These are phyloP conservation scores for Phaeosphaeriaceae sp. DNA, from an alignment of 2,329 filamentous ascomycete genomes.

Conservation along the genomic window DNA sequence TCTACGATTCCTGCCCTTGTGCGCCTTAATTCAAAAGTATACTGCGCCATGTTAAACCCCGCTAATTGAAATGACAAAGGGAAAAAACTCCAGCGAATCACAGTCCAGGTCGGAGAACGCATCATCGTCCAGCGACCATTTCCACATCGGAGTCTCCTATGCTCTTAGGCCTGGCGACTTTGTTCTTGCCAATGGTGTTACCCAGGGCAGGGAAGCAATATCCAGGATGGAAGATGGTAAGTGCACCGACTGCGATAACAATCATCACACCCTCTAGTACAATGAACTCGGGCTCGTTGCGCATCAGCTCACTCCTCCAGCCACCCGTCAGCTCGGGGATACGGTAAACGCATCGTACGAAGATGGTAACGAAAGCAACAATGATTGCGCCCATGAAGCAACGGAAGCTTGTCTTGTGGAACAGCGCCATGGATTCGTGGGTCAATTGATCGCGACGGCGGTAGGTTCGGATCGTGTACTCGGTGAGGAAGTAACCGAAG, in stretches of 20 bases:
- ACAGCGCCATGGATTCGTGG: constrained; percentile 22
- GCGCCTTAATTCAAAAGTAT: no score
- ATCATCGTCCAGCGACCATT: constrained; percentile 11
- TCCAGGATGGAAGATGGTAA: constrained; percentile 59
- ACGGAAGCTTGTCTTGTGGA: constrained; percentile 35
- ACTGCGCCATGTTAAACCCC: no score
- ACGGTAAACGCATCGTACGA: constrained; percentile 58
- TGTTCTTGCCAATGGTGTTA: constrained; percentile 25
- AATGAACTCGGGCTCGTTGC: constrained; percentile 58
- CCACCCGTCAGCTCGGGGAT: constrained; percentile 58
- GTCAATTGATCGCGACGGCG: constrained; percentile 33
- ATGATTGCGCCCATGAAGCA: constrained; percentile 43
- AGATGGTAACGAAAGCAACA: constrained; percentile 54
- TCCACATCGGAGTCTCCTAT: constrained; percentile 25
- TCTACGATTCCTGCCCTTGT: no score
- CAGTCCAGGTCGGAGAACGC: background rate
- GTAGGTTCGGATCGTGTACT: constrained; percentile 46
- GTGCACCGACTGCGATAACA: constrained; percentile 50
- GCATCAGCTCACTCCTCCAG: constrained; percentile 55
- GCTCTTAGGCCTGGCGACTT: constrained; percentile 19
- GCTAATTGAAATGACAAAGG: no score
- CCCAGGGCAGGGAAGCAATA: constrained; percentile 46
- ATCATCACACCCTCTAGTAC: constrained; percentile 63
- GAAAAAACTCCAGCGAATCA: background rate
- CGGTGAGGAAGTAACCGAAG: constrained; percentile 53